Percentiles rank a stretch among this genome's conserved stretches.
Conservation (phyloP, 1,139 yeast species). For the Suhomyces atakaporum region DNA sequence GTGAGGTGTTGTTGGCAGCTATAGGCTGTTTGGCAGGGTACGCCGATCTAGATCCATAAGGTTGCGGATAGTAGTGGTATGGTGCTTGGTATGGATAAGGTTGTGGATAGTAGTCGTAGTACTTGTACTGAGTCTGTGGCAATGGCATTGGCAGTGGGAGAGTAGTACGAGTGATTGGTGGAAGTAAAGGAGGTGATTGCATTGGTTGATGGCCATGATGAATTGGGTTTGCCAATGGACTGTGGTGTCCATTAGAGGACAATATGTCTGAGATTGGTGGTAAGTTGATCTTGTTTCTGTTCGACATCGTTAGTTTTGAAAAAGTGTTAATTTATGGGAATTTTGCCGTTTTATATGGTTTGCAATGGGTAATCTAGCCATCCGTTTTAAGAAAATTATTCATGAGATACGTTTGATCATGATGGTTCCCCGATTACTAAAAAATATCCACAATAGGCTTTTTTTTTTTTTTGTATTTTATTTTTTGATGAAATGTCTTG, state of each 20-base stretch:
- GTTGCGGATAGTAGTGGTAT: slow-evolving; percentile 5
- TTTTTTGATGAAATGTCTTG: background rate
- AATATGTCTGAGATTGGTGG: slow-evolving; percentile 43
- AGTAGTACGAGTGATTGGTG: slow-evolving; percentile 13
- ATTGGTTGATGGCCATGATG: slow-evolving; percentile 1
- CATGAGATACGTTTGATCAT: slow-evolving; percentile 11
- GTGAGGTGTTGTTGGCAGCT: slow-evolving; percentile 6
- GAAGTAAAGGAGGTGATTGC: slow-evolving; percentile 11
- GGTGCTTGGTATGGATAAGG: slow-evolving; percentile 5
- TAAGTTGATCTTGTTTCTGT: slow-evolving; percentile 29
- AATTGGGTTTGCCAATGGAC: background rate
- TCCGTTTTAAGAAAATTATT: slow-evolving; percentile 12
- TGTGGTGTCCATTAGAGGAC: slow-evolving; percentile 3
- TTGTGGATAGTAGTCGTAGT: slow-evolving; percentile 16
- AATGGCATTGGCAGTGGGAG: slow-evolving; percentile 10
- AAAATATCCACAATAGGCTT: slow-evolving; percentile 8
- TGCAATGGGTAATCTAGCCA: slow-evolving; percentile 12
- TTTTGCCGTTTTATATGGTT: slow-evolving; percentile 7
- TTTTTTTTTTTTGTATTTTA: slow-evolving; percentile 1
- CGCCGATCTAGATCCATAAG: slow-evolving; percentile 6
- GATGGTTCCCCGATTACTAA: slow-evolving; percentile 12
- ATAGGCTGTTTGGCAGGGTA: background rate
- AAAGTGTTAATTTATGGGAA: background rate
- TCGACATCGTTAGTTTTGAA: slow-evolving; percentile 6
- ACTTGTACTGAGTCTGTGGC: slow-evolving; percentile 13